phyloP scores from a whole-genome alignment of 495 filamentous ascomycete genomes.

The Neurospora discreta region DNA sequence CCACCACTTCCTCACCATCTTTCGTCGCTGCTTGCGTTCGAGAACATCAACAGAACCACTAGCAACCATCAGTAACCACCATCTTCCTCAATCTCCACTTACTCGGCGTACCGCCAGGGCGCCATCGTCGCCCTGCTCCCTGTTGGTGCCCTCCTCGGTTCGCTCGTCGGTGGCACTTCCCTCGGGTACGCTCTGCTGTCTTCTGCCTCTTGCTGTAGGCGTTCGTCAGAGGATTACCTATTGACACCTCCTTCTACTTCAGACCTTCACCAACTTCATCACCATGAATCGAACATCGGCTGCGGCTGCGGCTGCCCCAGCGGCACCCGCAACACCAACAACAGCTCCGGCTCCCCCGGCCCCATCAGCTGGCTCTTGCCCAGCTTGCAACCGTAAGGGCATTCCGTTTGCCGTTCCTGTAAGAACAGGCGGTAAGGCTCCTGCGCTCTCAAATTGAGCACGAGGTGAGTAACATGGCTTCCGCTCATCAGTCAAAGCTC shows the following conservation, averaged over 20 bases:
- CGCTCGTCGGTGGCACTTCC: not conserved
- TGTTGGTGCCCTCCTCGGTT: not conserved
- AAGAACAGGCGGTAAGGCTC: not conserved
- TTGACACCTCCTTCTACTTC: not conserved
- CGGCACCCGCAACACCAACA: not conserved
- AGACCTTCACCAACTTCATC: not conserved
- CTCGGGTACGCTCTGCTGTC: not conserved
- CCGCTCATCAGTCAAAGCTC: not conserved
- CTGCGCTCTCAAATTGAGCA: not conserved
- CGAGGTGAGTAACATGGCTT: not conserved
- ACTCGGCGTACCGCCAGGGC: not conserved
- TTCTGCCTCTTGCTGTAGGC: not conserved
- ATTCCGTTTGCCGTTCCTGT: not conserved
- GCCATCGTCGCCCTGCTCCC: not conserved
- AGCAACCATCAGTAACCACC: not conserved
- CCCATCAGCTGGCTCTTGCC: not conserved
- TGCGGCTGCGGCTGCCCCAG: not conserved
- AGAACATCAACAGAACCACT: not conserved
- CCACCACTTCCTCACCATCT: not conserved
- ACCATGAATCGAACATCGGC: not conserved
- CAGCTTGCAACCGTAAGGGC: not conserved
- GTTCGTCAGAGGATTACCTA: not conserved
- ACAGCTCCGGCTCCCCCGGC: not conserved
- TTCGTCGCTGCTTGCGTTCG: not conserved
- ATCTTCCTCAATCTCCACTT: not conserved